Percentiles rank a stretch among this genome's conserved stretches.
Evolutionary conservation across 2,329 filamentous ascomycete genomes (phyloP).

Genomic region (Dothiorella sarmentorum): DNA sequence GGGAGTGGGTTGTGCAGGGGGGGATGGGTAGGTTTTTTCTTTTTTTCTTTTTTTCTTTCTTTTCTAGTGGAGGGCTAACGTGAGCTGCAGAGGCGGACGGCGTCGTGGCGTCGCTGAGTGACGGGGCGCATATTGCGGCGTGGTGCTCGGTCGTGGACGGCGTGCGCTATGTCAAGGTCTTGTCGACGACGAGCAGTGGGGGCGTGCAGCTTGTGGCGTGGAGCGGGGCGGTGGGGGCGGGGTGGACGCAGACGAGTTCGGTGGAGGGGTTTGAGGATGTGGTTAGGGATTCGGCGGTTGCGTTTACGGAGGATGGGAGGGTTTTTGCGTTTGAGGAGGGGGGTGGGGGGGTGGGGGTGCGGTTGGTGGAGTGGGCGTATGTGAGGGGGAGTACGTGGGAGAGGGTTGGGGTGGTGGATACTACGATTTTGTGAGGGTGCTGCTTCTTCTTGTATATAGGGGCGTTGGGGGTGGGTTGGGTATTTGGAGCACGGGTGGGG

Average conservation of each 20-base stretch:
- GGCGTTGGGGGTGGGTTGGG: no score
- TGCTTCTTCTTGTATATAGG: no score
- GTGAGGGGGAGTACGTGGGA: constrained; percentile 35
- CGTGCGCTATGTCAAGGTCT: background rate
- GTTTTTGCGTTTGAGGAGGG: constrained; percentile 27
- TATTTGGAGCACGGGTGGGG: no score
- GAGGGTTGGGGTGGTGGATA: constrained; percentile 30
- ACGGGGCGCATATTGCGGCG: background rate
- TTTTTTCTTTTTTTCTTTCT: no score
- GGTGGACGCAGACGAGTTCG: background rate
- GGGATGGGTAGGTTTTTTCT: background rate
- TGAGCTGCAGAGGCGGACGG: background rate
- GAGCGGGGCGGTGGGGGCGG: background rate
- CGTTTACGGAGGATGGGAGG: constrained; percentile 31
- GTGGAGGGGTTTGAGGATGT: background rate
- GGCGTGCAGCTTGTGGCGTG: background rate
- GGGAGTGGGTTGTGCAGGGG: background rate
- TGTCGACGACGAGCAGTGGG: background rate
- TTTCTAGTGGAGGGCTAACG: no score
- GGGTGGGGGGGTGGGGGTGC: constrained; percentile 34
- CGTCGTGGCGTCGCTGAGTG: background rate
- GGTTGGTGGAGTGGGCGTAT: constrained; percentile 34
- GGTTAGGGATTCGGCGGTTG: constrained; percentile 23
- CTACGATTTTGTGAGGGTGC: constrained; percentile 29
- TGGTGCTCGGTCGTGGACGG: background rate